Percentiles rank a stretch among this genome's conserved stretches.
phyloP scores from a whole-genome alignment of 2,329 filamentous ascomycete genomes.

The Alternaria sp. region DNA sequence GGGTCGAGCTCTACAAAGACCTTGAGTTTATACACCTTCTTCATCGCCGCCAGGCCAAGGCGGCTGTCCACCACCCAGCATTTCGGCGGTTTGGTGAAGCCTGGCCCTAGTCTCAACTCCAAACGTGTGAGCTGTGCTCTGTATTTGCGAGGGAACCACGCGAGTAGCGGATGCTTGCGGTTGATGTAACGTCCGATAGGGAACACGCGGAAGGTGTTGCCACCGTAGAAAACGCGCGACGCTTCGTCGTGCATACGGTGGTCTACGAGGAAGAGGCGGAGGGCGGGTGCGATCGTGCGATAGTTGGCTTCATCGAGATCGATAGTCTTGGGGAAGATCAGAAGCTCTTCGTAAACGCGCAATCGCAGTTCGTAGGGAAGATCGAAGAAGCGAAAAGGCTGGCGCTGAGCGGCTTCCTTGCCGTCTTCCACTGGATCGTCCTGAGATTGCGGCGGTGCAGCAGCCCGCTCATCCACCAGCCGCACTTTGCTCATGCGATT shows the following conservation, averaged over 20 bases:
- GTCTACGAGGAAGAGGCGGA: constrained; percentile 74
- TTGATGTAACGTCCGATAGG: constrained; percentile 69
- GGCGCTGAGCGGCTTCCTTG: constrained; percentile 12
- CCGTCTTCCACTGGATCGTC: background rate
- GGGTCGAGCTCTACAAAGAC: constrained; percentile 79
- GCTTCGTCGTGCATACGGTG: constrained; percentile 61
- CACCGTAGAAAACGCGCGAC: constrained; percentile 60
- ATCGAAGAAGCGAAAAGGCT: constrained; percentile 61
- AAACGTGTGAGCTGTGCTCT: constrained; percentile 68
- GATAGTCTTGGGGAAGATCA: constrained; percentile 63
- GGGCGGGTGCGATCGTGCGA: constrained; percentile 64
- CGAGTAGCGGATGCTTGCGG: constrained; percentile 74
- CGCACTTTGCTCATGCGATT: constrained; percentile 36
- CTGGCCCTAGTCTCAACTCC: constrained; percentile 75
- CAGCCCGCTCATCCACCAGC: constrained; percentile 21
- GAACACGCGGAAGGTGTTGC: constrained; percentile 63
- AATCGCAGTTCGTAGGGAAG: constrained; percentile 63
- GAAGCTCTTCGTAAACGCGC: constrained; percentile 58
- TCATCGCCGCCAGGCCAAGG: constrained; percentile 70
- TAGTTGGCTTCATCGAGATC: constrained; percentile 74
- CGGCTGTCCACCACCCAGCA: constrained; percentile 73
- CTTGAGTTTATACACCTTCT: constrained; percentile 65
- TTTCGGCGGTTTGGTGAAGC: constrained; percentile 73
- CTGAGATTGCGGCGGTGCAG: constrained; percentile 3
- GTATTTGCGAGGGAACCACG: constrained; percentile 69